Evolutionary conservation across 139 green algal genomes (phyloP).

Genomic region (Picochlorum sp.): DNA sequence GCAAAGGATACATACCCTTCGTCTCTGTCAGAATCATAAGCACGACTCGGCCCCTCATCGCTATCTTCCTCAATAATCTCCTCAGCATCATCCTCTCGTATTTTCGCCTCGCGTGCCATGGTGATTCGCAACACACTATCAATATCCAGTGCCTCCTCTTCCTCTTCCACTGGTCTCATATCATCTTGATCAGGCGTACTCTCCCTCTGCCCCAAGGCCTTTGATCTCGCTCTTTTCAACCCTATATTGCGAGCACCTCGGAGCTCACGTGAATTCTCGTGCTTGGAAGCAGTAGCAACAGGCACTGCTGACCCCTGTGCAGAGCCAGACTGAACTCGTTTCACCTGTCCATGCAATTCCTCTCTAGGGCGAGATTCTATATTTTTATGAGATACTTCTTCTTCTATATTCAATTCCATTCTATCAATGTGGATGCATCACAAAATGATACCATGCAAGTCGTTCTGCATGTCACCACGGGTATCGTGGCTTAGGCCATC

Average conservation of each 20-base stretch:
- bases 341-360: too few species aligned
- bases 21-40: background rate
- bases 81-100: background rate
- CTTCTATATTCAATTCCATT: too few species aligned
- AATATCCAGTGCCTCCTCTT: conserved; percentile 1
- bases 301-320: too few species aligned
- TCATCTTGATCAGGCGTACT: conserved; percentile 26
- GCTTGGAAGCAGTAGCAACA: too few species aligned
- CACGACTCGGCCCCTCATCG: background rate
- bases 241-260: conserved; percentile 8
- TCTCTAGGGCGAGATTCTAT: too few species aligned
- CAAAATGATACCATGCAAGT: too few species aligned
- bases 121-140: background rate
- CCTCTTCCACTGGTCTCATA: conserved; percentile 9
- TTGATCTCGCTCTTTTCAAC: conserved; percentile 9
- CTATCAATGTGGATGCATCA: too few species aligned
- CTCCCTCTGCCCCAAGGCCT: conserved; percentile 14
- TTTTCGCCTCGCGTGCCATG: background rate
- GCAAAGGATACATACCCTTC: background rate
- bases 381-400: too few species aligned
- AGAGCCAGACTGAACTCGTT: too few species aligned
- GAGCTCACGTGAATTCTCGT: too few species aligned
- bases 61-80: background rate
- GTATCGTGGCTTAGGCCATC: too few species aligned
- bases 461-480: too few species aligned